phyloP scores from a whole-genome alignment of 179 eudicot genomes.

The Beta lomatogona region DNA sequence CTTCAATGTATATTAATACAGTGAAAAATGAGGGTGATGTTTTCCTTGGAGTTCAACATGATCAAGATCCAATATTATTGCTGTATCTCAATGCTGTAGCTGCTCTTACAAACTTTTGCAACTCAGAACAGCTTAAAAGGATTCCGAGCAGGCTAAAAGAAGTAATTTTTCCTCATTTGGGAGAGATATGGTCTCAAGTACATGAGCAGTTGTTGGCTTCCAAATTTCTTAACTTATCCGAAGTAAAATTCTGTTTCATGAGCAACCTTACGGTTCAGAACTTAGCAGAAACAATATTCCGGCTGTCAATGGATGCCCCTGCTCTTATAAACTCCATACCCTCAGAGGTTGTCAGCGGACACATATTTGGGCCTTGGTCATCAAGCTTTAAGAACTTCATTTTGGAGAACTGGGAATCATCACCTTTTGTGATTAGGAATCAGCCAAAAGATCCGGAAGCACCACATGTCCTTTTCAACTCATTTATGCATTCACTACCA shows the following conservation, averaged over 20 bases:
- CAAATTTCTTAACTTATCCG: constrained; percentile 20
- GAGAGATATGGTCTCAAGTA: constrained; percentile 53
- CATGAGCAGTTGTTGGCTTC: constrained; percentile 40
- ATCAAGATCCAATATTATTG: constrained; percentile 49
- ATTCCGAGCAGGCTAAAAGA: constrained; percentile 43
- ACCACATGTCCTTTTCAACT: constrained; percentile 43
- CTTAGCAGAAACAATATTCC: constrained; percentile 70
- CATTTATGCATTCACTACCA: constrained; percentile 39
- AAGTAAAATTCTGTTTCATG: constrained; percentile 28
- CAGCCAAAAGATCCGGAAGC: constrained; percentile 25
- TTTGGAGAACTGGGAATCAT: constrained; percentile 67
- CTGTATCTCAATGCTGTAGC: constrained; percentile 51
- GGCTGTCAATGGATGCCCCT: constrained; percentile 55
- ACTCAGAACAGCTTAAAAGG: constrained; percentile 48
- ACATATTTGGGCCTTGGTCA: constrained; percentile 46
- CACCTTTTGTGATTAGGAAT: constrained; percentile 52
- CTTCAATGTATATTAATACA: constrained; percentile 30
- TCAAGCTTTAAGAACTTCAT: constrained; percentile 48
- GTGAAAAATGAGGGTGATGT: constrained; percentile 35
- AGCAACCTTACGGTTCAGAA: constrained; percentile 48
- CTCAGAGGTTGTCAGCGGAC: constrained; percentile 36
- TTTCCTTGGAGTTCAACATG: constrained; percentile 38
- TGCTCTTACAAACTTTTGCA: constrained; percentile 61
- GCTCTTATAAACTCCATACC: constrained; percentile 16
- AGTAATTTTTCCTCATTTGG: constrained; percentile 34